A percentile compares a stretch with the other conserved stretches of the same genome.
Conservation (phyloP, 108 stramenopile genomes). For the Aurantiochytrium sp. region DNA sequence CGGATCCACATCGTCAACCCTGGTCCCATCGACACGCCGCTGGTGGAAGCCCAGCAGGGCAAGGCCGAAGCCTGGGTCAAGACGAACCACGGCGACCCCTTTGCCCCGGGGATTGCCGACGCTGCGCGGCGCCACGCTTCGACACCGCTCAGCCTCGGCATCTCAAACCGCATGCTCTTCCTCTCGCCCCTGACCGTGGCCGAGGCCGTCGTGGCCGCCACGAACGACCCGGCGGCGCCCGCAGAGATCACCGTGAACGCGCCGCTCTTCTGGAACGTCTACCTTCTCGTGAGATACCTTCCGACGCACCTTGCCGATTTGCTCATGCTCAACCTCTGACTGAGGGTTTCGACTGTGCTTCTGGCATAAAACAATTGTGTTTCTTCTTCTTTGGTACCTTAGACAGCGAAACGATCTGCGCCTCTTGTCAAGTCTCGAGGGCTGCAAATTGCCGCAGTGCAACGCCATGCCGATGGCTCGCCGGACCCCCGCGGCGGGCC, state of each 20-base stretch:
- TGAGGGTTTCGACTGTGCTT: too few species aligned
- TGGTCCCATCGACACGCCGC: conserved; percentile 13
- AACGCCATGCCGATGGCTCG: too few species aligned
- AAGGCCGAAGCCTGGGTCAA: neutral
- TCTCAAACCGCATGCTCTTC: neutral
- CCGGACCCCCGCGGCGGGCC: too few species aligned
- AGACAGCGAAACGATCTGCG: too few species aligned
- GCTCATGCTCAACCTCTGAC: too few species aligned
- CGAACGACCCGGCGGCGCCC: neutral
- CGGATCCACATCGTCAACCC: neutral
- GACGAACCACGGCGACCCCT: neutral
- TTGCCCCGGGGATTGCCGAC: neutral
- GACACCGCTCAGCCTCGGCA: neutral
- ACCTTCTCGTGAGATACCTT: neutral
- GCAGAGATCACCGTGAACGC: neutral
- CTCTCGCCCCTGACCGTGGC: neutral
- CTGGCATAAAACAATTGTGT: too few species aligned
- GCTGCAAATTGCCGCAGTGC: too few species aligned
- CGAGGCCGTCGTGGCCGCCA: neutral
- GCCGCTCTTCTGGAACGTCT: neutral
- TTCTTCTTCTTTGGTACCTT: too few species aligned
- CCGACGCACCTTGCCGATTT: too few species aligned
- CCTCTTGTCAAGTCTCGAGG: too few species aligned
- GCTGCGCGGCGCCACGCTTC: neutral
- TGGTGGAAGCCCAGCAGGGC: neutral